Base-by-base conservation (phyloP, 2,329 filamentous ascomycete species). In the Aspergillus tanneri region DNA sequence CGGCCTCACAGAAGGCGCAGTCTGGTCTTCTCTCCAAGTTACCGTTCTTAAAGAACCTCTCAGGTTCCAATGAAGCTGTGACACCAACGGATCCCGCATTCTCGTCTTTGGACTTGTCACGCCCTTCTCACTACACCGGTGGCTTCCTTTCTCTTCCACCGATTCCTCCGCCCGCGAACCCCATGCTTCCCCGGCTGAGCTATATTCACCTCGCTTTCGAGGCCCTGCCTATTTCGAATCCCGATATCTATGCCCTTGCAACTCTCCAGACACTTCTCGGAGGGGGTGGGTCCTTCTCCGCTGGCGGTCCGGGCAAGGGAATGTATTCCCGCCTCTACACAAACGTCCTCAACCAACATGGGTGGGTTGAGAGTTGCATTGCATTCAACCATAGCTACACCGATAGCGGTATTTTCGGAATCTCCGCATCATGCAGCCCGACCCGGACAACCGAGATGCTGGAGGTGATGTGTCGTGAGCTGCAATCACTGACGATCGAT, bases 281-380 rank as follows among this genome's bases (percentile, higher is more conserved):
- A 49, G 93, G 93, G 39, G 93, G 93, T 40, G 93, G 93, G 19
- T 96, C 91, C 47, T 99, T 99, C 76, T 95, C 89, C 12, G 93
- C 93, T 45, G 93, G 93, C 61, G 93, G 93, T 0, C 93, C 93
- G 4, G 93, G 93, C 44, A 99, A 99, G 77, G 93, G 93, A 69
- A 99, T 99, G 93, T 97, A 97, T 78, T 95, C 89, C 28, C 87
- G 93, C 10, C 82, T 99, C 7, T 99, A 96, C 78, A 97, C 91
- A 55, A 96, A 96, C 68, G 92, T 97, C 0, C 82, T 99, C 43
- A 99, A 99, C 76, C 91, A 97, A 73, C 86, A 96, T 73, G 90
- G 88, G 59, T 99, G 92, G 92, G 90, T 99, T 21, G 93, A 99
- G 74, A 91, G 85, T 52, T 97, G 93, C 73, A 80, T 95, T 43